Percentiles rank a stretch among this genome's conserved stretches.
These are phyloP conservation scores for Lactarius trivialis DNA, from an alignment of 768 basidiomycete genomes.

Conservation along the genomic window DNA sequence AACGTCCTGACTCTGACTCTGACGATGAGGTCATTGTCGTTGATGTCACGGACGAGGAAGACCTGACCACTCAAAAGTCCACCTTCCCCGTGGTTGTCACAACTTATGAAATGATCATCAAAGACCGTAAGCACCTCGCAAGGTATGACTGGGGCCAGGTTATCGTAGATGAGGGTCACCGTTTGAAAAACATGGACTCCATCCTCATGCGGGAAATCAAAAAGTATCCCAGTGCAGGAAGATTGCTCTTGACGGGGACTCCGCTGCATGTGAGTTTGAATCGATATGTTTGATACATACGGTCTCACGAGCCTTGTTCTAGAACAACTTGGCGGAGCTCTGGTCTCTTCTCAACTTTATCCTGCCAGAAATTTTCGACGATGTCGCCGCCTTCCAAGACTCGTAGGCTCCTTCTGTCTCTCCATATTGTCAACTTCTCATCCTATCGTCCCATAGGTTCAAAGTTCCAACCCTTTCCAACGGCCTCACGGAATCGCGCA, in stretches of 20 bases:
- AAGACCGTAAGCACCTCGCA: slow-evolving; percentile 58
- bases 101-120: slow-evolving; percentile 91
- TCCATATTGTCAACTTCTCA: background rate
- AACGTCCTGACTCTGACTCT: background rate
- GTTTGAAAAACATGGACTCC: slow-evolving; percentile 91
- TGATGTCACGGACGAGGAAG: slow-evolving; percentile 15
- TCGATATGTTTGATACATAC: background rate
- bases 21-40: slow-evolving; percentile 11
- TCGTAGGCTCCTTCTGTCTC: slow-evolving; percentile 46
- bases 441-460: slow-evolving; percentile 43
- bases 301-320: slow-evolving; percentile 5
- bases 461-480: slow-evolving; percentile 60
- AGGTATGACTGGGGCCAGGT: slow-evolving; percentile 84
- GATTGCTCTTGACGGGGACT: slow-evolving; percentile 94
- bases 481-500: slow-evolving; percentile 49
- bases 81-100: slow-evolving; percentile 80
- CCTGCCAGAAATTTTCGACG: slow-evolving; percentile 87
- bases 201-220: slow-evolving; percentile 88
- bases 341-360: slow-evolving; percentile 97
- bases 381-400: slow-evolving; percentile 84
- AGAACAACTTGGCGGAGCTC: slow-evolving; percentile 94
- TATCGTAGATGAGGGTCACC: slow-evolving; percentile 93
- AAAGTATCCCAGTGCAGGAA: slow-evolving; percentile 71
- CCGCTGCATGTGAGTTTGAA: slow-evolving; percentile 72
- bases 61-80: slow-evolving; percentile 30